Evolutionary conservation across 1,284 basidiomycete species (phyloP).

Genomic region (Naganishia sp.): DNA sequence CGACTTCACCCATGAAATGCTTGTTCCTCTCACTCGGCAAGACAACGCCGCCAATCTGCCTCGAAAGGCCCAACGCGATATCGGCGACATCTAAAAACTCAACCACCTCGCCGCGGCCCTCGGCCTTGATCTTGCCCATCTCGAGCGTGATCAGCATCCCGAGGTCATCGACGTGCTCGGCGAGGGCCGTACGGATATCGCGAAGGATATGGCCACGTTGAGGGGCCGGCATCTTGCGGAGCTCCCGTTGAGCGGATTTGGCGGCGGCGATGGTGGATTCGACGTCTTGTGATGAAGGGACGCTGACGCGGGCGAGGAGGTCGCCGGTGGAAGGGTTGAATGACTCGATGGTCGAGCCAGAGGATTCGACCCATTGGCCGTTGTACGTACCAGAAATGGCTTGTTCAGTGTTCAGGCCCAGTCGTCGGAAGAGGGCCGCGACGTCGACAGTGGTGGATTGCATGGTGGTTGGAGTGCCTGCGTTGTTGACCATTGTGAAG

Average conservation of each 20-base stretch:
- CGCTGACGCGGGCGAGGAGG: constrained; percentile 35
- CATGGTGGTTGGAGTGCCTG: constrained; percentile 14
- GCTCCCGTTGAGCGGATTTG: constrained; percentile 68
- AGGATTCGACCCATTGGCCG: constrained; percentile 36
- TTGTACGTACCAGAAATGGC: constrained; percentile 39
- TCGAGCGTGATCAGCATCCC: constrained; percentile 69
- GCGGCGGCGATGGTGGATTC: constrained; percentile 64
- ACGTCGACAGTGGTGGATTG: constrained; percentile 13
- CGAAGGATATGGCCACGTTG: constrained; percentile 82
- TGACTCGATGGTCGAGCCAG: constrained; percentile 27
- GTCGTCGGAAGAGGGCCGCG: constrained; percentile 13
- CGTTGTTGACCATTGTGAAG: constrained; percentile 24
- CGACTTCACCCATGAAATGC: constrained; percentile 87
- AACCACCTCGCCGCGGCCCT: constrained; percentile 89
- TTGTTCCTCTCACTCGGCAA: constrained; percentile 84
- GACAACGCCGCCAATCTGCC: constrained; percentile 86
- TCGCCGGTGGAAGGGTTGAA: constrained; percentile 34
- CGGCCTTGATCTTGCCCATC: constrained; percentile 92
- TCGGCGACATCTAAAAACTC: constrained; percentile 93
- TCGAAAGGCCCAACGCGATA: constrained; percentile 77
- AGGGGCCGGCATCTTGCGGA: constrained; percentile 80
- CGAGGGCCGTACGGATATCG: constrained; percentile 81
- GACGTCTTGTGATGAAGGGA: constrained; percentile 70
- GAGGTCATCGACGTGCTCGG: constrained; percentile 75
- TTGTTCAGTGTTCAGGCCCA: constrained; percentile 22